Conservation (phyloP, 75 land plant species). For the Chamaecyparis obtusa region DNA sequence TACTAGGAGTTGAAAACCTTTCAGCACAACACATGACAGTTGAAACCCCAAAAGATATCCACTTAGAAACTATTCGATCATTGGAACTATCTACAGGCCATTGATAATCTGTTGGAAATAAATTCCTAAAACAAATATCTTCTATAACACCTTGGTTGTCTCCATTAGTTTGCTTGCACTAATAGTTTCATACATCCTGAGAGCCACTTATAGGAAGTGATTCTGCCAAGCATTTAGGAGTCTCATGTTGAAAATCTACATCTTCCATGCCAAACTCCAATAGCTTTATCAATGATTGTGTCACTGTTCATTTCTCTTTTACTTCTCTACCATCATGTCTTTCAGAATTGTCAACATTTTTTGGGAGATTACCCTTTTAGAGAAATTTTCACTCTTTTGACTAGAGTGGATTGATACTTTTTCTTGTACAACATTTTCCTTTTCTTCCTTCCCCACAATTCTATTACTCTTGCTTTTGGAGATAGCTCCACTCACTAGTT, state of each 20-base stretch:
- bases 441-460: neutral
- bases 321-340: neutral
- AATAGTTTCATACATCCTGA: neutral
- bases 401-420: neutral
- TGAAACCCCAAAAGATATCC: conserved; percentile 24
- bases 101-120: conserved; percentile 1
- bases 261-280: neutral
- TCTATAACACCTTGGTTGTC: neutral
- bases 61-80: conserved; percentile 2
- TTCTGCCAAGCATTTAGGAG: neutral
- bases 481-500: neutral
- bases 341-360: neutral
- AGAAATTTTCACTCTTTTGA: neutral
- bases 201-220: neutral
- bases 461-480: neutral
- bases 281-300: neutral
- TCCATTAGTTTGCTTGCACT: neutral
- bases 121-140: neutral
- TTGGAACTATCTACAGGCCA: conserved; percentile 10
- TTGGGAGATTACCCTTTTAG: neutral
- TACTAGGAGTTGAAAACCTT: neutral
- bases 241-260: neutral
- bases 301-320: neutral
- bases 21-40: conserved; percentile 13
- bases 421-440: neutral